phyloP scores from a whole-genome alignment of 495 filamentous ascomycete genomes.

The Daldinia bambusicola region DNA sequence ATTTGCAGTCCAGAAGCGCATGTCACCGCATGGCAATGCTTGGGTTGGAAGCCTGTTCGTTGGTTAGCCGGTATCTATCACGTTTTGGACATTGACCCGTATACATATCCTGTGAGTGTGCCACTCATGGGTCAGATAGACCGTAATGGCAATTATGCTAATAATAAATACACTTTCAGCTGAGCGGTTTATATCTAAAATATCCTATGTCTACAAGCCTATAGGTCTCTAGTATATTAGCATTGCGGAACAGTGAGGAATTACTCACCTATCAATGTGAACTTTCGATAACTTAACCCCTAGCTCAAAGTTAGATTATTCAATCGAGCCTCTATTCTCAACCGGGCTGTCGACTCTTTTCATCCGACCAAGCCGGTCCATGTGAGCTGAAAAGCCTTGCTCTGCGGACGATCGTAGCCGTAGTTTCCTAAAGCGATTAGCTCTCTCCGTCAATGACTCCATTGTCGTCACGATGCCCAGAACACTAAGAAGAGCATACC shows the following conservation, averaged over 20 bases:
- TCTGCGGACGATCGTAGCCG: neutral
- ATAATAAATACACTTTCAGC: no score
- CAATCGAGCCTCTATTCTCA: neutral
- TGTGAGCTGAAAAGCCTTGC: neutral
- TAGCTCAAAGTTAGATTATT: neutral
- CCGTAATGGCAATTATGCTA: no score
- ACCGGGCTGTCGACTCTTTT: constrained; percentile 5
- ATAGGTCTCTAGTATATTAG: neutral
- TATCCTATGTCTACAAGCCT: neutral
- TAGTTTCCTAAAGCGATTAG: constrained; percentile 13
- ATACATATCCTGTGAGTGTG: no score
- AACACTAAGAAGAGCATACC: constrained; percentile 6
- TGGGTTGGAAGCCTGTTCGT: neutral
- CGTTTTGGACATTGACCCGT: no score
- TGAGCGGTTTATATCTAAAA: no score
- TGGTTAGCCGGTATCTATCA: neutral
- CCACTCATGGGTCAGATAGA: no score
- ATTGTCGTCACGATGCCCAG: constrained; percentile 10
- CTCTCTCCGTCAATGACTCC: neutral
- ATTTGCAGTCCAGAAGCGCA: neutral
- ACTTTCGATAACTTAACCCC: neutral
- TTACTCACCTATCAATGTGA: neutral
- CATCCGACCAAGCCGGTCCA: constrained; percentile 2
- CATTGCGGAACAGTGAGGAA: neutral
- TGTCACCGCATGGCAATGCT: neutral